A percentile compares a stretch with the other conserved stretches of the same genome.
These are phyloP conservation scores for Aureobasidium leucospermi DNA, from an alignment of 2,329 filamentous ascomycete genomes.

Conservation along the genomic window DNA sequence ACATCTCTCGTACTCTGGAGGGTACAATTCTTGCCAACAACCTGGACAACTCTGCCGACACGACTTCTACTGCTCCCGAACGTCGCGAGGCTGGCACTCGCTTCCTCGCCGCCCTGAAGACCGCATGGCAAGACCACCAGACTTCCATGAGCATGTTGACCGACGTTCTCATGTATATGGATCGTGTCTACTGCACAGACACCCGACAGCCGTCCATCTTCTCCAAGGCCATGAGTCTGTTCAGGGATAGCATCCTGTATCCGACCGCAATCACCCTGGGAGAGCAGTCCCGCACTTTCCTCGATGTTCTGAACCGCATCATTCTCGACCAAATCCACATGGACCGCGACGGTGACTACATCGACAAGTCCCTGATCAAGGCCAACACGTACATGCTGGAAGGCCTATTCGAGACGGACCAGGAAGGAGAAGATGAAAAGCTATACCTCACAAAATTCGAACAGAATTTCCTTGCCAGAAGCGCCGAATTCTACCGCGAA, in stretches of 20 bases:
- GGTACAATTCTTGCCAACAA: slow-evolving; percentile 37
- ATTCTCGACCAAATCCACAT: slow-evolving; percentile 86
- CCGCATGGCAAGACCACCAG: slow-evolving; percentile 83
- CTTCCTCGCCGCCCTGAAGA: slow-evolving; percentile 68
- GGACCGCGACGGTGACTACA: slow-evolving; percentile 83
- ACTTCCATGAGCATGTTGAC: slow-evolving; percentile 92
- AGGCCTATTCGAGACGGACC: slow-evolving; percentile 71
- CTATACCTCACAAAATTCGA: slow-evolving; percentile 83
- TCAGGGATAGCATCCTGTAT: slow-evolving; percentile 76
- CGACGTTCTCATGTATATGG: slow-evolving; percentile 95
- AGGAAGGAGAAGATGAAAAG: slow-evolving; percentile 69
- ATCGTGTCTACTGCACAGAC: slow-evolving; percentile 73
- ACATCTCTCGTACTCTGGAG: slow-evolving; percentile 64
- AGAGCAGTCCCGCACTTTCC: slow-evolving; percentile 48
- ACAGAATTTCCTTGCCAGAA: slow-evolving; percentile 63
- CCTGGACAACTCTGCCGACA: slow-evolving; percentile 28
- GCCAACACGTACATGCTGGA: slow-evolving; percentile 87
- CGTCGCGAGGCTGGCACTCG: slow-evolving; percentile 71
- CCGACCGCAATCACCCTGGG: slow-evolving; percentile 41
- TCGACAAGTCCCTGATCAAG: slow-evolving; percentile 75
- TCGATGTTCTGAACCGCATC: slow-evolving; percentile 70
- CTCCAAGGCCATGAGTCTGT: slow-evolving; percentile 75
- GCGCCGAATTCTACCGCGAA: slow-evolving; percentile 62
- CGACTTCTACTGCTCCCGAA: slow-evolving; percentile 62
- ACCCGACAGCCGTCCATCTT: slow-evolving; percentile 71